phyloP scores from a whole-genome alignment of 805 yeast species.

The Debaryomyces castellii region DNA sequence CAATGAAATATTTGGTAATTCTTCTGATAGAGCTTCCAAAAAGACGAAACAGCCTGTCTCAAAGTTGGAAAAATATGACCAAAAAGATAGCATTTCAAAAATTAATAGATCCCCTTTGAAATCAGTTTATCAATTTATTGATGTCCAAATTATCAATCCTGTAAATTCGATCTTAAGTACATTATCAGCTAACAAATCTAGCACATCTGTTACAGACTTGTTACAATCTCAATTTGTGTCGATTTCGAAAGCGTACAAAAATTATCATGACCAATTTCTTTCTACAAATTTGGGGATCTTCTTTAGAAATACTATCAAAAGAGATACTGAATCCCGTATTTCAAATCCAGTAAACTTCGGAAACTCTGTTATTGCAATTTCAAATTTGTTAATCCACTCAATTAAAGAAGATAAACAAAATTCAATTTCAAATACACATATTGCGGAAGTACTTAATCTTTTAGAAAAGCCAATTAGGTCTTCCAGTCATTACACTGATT shows the following conservation, averaged over 20 bases:
- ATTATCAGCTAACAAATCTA: not conserved
- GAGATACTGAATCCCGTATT: conserved; percentile 61
- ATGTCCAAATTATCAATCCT: conserved; percentile 14
- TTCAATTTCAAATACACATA: conserved; percentile 48
- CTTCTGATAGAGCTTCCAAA: conserved; percentile 11
- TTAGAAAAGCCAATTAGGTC: conserved; percentile 58
- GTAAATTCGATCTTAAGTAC: conserved; percentile 6
- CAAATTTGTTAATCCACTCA: conserved; percentile 59
- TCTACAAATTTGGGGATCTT: conserved; percentile 32
- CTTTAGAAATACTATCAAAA: conserved; percentile 38
- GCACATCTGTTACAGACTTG: not conserved
- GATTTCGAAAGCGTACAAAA: conserved; percentile 4
- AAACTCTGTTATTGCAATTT: conserved; percentile 60
- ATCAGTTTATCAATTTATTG: conserved; percentile 9
- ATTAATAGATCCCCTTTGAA: not conserved
- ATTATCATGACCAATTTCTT: conserved; percentile 25
- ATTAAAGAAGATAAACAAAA: conserved; percentile 63
- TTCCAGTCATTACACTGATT: conserved; percentile 35
- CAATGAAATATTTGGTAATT: conserved; percentile 38
- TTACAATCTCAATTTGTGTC: not conserved
- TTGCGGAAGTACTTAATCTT: conserved; percentile 58
- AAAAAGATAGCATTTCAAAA: not conserved
- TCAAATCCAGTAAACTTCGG: conserved; percentile 60
- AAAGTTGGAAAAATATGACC: conserved; percentile 6
- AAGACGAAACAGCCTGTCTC: not conserved